These are phyloP conservation scores for Lenzites betulinus DNA, from an alignment of 768 basidiomycete species.

Conservation along the genomic window DNA sequence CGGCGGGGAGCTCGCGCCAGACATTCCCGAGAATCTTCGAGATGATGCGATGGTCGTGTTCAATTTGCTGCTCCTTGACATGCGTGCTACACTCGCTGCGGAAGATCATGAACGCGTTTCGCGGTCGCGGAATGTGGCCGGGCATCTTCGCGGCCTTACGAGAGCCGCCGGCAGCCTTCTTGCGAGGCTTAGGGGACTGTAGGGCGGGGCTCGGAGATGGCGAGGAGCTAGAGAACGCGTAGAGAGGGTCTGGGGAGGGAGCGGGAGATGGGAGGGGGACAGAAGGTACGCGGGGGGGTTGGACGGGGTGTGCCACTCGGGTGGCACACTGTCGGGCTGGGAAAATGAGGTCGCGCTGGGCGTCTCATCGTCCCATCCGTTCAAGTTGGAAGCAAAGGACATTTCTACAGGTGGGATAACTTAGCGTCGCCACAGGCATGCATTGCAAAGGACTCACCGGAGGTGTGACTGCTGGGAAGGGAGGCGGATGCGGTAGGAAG, in stretches of 20 bases:
- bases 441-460: background rate
- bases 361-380: background rate
- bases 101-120: conserved; percentile 73
- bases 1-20: conserved; percentile 59
- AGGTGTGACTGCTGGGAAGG: background rate
- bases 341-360: background rate
- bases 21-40: conserved; percentile 74
- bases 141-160: conserved; percentile 40
- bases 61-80: conserved; percentile 36
- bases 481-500: background rate
- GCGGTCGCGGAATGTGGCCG: conserved; percentile 61
- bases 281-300: background rate
- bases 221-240: background rate
- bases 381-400: background rate
- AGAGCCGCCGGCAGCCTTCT: conserved; percentile 1
- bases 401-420: background rate
- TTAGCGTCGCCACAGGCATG: background rate
- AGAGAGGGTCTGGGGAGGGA: background rate
- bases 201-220: background rate
- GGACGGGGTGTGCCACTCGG: conserved; percentile 17
- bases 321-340: background rate
- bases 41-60: conserved; percentile 48
- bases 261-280: background rate
- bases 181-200: background rate
- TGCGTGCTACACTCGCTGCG: conserved; percentile 59